Evolutionary conservation across 148 eudicot genomes (phyloP).

Genomic region (Rhododendron williamsianum): DNA sequence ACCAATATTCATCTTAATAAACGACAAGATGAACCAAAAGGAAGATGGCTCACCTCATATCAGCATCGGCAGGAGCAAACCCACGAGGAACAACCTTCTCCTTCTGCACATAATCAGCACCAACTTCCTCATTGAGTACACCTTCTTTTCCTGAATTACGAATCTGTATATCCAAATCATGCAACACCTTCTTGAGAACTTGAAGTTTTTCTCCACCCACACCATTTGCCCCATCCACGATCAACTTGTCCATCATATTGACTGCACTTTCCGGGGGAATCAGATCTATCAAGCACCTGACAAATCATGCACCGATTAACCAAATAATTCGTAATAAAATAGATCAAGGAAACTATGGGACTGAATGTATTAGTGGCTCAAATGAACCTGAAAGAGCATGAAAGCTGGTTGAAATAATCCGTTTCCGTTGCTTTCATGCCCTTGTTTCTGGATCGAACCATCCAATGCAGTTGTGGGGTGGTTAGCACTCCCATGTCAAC

Average conservation of each 20-base stretch:
- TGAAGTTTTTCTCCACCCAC: slow-evolving; percentile 88
- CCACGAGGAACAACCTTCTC: slow-evolving; percentile 71
- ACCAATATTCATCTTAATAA: not conserved
- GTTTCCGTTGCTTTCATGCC: slow-evolving; percentile 62
- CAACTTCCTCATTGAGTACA: slow-evolving; percentile 85
- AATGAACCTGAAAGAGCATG: slow-evolving; percentile 66
- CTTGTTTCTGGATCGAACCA: slow-evolving; percentile 90
- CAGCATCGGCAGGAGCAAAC: slow-evolving; percentile 62
- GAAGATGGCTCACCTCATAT: slow-evolving; percentile 56
- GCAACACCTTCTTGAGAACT: slow-evolving; percentile 42
- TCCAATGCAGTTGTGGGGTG: slow-evolving; percentile 96
- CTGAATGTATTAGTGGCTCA: not conserved
- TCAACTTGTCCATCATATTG: slow-evolving; percentile 30
- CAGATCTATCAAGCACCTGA: slow-evolving; percentile 77
- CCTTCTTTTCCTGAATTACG: slow-evolving; percentile 76
- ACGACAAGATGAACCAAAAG: slow-evolving; percentile 3
- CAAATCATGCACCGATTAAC: slow-evolving; percentile 15
- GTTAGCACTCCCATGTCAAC: slow-evolving; percentile 82
- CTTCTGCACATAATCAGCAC: slow-evolving; percentile 99
- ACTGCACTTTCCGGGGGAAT: slow-evolving; percentile 38
- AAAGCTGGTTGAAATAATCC: slow-evolving; percentile 65
- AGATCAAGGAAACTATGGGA: not conserved
- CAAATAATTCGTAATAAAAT: not conserved
- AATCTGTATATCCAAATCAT: slow-evolving; percentile 48
- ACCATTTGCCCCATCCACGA: slow-evolving; percentile 94